Evolutionary conservation across 2,329 filamentous ascomycete genomes (phyloP).

Genomic region (Pseudogymnoascus sp.): DNA sequence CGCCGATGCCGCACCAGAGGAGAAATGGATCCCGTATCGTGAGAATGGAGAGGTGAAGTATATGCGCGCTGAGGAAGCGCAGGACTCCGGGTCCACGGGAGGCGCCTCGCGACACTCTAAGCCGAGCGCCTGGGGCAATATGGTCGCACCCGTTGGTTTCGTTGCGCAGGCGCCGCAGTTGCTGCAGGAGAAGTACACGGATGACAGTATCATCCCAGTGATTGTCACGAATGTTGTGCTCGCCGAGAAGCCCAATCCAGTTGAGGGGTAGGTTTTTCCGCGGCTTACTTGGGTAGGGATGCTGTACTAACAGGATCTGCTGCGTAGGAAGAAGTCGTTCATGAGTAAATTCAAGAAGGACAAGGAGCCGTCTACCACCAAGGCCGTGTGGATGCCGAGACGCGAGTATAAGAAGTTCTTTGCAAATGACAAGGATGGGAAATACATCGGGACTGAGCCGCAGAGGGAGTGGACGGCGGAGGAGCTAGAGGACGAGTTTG

Average conservation of each 20-base stretch:
- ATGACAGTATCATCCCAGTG: conserved; percentile 24
- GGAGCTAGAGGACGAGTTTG: conserved; percentile 23
- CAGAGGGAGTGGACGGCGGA: conserved; percentile 24
- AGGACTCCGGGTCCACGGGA: conserved; percentile 21
- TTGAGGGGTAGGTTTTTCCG: not conserved
- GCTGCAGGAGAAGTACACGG: conserved; percentile 21
- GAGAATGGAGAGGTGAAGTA: not conserved
- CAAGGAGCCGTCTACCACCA: conserved; percentile 11
- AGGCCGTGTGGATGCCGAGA: conserved; percentile 26
- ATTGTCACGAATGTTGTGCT: conserved; percentile 18
- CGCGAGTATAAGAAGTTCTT: conserved; percentile 24
- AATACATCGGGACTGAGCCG: conserved; percentile 24
- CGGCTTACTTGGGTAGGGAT: not conserved
- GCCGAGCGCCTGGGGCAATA: conserved; percentile 8
- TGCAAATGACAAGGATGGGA: conserved; percentile 21
- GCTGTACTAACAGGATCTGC: not conserved
- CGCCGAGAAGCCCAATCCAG: not conserved
- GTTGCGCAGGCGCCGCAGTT: conserved; percentile 16
- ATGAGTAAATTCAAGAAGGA: conserved; percentile 12
- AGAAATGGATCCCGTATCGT: not conserved
- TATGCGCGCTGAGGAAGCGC: conserved; percentile 9
- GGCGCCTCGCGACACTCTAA: conserved; percentile 17
- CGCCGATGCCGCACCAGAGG: not conserved
- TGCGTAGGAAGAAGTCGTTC: conserved; percentile 8
- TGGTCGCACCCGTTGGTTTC: conserved; percentile 15